phyloP scores from a whole-genome alignment of 2,329 filamentous ascomycete genomes.

The Triangularia setosa region DNA sequence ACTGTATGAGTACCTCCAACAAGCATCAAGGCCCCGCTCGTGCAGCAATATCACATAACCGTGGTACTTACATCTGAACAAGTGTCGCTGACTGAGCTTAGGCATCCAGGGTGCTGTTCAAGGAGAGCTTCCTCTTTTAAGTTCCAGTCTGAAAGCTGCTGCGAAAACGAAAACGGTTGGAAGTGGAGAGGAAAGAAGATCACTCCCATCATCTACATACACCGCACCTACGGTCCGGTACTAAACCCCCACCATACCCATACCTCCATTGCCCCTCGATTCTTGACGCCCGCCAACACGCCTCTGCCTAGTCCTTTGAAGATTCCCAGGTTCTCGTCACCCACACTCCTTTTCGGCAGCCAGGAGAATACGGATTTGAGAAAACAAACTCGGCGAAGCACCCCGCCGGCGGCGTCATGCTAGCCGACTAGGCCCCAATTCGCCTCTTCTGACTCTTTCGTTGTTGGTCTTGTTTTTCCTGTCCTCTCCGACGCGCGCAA shows the following conservation, averaged over 20 bases:
- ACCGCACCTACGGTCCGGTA: background rate
- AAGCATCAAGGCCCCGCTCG: background rate
- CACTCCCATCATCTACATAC: background rate
- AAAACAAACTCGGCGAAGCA: background rate
- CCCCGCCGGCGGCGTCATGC: no score
- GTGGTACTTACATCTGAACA: background rate
- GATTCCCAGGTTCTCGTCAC: background rate
- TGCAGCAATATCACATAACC: background rate
- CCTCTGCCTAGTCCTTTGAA: background rate
- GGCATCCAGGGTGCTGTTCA: background rate
- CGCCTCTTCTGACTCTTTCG: conserved; percentile 5
- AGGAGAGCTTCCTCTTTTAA: background rate
- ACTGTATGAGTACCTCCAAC: background rate
- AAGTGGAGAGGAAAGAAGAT: background rate
- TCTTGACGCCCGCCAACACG: background rate
- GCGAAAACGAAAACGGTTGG: background rate
- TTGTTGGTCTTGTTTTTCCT: conserved; percentile 1
- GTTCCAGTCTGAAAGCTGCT: background rate
- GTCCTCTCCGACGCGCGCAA: background rate
- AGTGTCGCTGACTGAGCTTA: background rate
- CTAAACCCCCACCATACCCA: background rate
- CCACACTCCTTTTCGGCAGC: background rate
- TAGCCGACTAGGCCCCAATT: conserved; percentile 1
- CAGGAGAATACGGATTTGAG: background rate
- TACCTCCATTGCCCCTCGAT: background rate